These are phyloP conservation scores for Leccinum longicurvipes DNA, from an alignment of 768 basidiomycete species.

Conservation along the genomic window DNA sequence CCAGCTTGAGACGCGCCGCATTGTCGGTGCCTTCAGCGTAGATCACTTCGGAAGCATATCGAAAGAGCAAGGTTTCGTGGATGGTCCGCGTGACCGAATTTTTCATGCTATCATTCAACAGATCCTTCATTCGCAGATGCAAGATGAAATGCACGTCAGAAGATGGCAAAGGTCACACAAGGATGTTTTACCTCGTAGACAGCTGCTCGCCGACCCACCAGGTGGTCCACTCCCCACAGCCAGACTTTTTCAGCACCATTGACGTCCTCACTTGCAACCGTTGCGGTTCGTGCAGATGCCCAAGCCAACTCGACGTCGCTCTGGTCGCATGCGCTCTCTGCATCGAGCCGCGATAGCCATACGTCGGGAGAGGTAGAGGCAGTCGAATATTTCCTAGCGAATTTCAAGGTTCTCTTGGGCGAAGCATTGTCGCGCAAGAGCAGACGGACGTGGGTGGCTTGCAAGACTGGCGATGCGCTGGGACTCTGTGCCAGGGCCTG, in stretches of 20 bases:
- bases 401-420: slow-evolving; percentile 35
- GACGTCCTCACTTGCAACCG: slow-evolving; percentile 21
- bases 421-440: slow-evolving; percentile 25
- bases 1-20: slow-evolving; percentile 21
- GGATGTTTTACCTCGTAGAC: slow-evolving; percentile 34
- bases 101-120: slow-evolving; percentile 48
- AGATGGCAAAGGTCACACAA: not conserved
- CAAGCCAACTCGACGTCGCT: slow-evolving; percentile 36
- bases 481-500: slow-evolving; percentile 31
- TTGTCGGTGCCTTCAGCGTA: slow-evolving; percentile 17
- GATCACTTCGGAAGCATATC: slow-evolving; percentile 38
- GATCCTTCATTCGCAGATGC: slow-evolving; percentile 26
- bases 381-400: slow-evolving; percentile 47
- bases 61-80: slow-evolving; percentile 47
- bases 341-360: slow-evolving; percentile 52
- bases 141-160: not conserved
- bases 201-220: slow-evolving; percentile 14
- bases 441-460: slow-evolving; percentile 36
- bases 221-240: slow-evolving; percentile 49
- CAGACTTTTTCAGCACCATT: slow-evolving; percentile 42
- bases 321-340: slow-evolving; percentile 34
- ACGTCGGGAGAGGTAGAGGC: slow-evolving; percentile 38
- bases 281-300: slow-evolving; percentile 42
- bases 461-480: slow-evolving; percentile 27
- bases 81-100: slow-evolving; percentile 36